Base-by-base conservation (phyloP, 2,329 filamentous ascomycete species). In the Fusarium solani-melongenae region DNA sequence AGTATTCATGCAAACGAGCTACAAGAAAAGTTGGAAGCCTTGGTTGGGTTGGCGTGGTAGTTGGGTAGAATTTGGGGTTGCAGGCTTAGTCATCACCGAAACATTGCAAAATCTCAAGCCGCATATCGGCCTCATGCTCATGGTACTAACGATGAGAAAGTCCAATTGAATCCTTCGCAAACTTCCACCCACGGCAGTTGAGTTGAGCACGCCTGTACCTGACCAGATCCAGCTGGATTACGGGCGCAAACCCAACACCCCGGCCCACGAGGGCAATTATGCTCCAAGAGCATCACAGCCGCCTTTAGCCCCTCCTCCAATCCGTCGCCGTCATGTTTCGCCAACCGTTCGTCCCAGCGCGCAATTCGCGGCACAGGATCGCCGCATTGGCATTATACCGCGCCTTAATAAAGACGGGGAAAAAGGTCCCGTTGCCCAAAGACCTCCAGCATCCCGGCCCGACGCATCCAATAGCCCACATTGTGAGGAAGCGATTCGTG, bases 371-470 rank as follows among this genome's bases (percentile, higher is more conserved):
- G 70, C 89, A 91, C 78, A 85, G 89, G 69, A 79, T 77, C 77
- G 88, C 89, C 77, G 88, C 90, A 79, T 87, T 93, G 71, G 92
- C 93, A 59, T 89, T 96, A 57, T 95, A 92, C 83, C 88, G 92
- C 71, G 90, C 92, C 38, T 88, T 96, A 64, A 83, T 94, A 61
- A 86, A 86, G 70, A 87, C 90, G 82, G 90, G 86, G 67, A 81
- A 84, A 33, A 84, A 81, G 44, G 82, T 92, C 36, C 83, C 87
- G 1, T 82, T 93, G 2, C 86, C 89, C 2, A 76, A 84, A 78
- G 83, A 89, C 55, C 59, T 78, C 5, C 71, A 77, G 34, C 77
- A 76, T 44, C 20, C 78, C 77, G 66, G 82, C 15, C 39, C 64
- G 6, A 58, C 61, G 10, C 71, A 86, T 65, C 88, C 89, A 0